These are phyloP conservation scores for Ustilago shanxiensis DNA, from an alignment of 1,284 basidiomycete genomes.

Conservation along the genomic window DNA sequence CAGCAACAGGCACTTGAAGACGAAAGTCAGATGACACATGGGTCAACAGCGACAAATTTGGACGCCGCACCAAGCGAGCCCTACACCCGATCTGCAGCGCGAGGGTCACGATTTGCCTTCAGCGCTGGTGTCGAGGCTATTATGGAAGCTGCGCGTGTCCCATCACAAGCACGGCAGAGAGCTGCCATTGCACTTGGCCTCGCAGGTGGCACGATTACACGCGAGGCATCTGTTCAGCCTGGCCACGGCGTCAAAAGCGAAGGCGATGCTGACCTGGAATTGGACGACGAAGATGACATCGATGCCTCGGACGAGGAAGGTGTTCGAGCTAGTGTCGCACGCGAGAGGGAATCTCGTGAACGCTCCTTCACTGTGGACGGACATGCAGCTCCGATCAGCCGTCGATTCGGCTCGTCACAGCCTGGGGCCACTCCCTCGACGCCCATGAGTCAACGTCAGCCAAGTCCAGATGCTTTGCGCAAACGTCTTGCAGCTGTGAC, in stretches of 20 bases:
- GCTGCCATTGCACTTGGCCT: slow-evolving; percentile 46
- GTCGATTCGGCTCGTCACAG: slow-evolving; percentile 42
- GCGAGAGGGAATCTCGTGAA: slow-evolving; percentile 30
- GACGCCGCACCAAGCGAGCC: slow-evolving; percentile 12
- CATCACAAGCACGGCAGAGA: slow-evolving; percentile 40
- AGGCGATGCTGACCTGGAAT: slow-evolving; percentile 34
- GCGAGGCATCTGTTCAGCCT: slow-evolving; percentile 36
- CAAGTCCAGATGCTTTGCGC: slow-evolving; percentile 45
- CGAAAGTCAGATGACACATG: slow-evolving; percentile 5
- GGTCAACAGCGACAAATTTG: not conserved
- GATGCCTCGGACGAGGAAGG: slow-evolving; percentile 35
- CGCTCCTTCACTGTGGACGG: slow-evolving; percentile 36
- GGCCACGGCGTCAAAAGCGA: slow-evolving; percentile 7
- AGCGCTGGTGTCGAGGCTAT: slow-evolving; percentile 41
- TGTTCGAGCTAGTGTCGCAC: slow-evolving; percentile 16
- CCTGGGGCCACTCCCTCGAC: slow-evolving; percentile 44
- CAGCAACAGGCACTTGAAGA: slow-evolving; percentile 20
- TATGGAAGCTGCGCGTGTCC: slow-evolving; percentile 43
- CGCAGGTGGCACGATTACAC: slow-evolving; percentile 27
- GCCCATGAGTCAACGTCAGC: slow-evolving; percentile 30
- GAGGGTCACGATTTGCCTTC: slow-evolving; percentile 32
- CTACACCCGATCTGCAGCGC: slow-evolving; percentile 20
- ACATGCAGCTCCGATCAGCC: not conserved
- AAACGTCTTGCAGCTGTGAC: slow-evolving; percentile 47
- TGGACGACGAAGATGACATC: slow-evolving; percentile 43